Base-by-base conservation (phyloP, 169 alveolate genomes). In the Condylostoma magnum region DNA sequence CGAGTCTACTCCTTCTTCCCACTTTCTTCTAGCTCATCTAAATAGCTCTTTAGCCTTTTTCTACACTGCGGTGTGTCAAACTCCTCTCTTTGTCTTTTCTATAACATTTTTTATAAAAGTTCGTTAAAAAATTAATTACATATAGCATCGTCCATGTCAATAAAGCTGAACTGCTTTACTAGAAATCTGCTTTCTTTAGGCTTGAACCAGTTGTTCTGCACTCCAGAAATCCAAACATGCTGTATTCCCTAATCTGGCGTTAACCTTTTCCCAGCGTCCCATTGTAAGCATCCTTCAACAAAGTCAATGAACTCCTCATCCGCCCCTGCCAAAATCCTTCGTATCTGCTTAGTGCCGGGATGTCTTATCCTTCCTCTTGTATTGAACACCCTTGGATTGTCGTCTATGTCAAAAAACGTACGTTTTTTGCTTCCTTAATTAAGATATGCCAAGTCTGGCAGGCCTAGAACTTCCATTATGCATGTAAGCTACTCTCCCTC, bases 391-490 rank as follows among this genome's bases (percentile, higher is more conserved):
- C 77, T 76, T 4, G 93, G 93, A 1, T 48, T 41, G 37, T 74
- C 68, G 60, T 87, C 86, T 33, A 74, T 77, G 67, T 91, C 92
- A 79, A 85, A 91, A 71, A 87, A 91, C 37, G 82, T 60, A 36
- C 75, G 76, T 67, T 84, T 74, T 48, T 90, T 74, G 0, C 90
- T 78, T 31, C 84, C 36, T 38, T 66, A 73, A 36, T 82, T 80
- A 20, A 89, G 38, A 30, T 69, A 33, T 52, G 63, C 67, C 38
- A 71, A 58, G 22, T 88, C 90, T 0, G 93, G 94, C 8, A 78
- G 43, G 22, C 93, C 96, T 20, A 80, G 34, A 25, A 85, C 75
- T 53, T 86, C 93, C 90, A 84, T 86, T n/a, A 85, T 82, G 47
- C 84, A 73, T 56, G 77, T 82, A 30, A 91, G 60, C 73, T 87